phyloP scores from a whole-genome alignment of 345 rosid species.

The Salix caprea region DNA sequence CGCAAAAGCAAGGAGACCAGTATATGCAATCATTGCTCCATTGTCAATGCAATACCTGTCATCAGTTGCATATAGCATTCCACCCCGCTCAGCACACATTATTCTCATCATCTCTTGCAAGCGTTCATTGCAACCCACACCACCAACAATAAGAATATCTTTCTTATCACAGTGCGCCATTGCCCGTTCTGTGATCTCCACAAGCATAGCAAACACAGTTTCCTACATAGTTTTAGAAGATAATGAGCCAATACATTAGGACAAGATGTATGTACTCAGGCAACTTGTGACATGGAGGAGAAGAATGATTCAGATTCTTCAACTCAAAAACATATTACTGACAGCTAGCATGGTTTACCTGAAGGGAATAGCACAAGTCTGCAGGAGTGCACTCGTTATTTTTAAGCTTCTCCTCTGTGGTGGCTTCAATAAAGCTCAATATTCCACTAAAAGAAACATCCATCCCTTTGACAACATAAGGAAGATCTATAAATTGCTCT shows the following conservation, averaged over 20 bases:
- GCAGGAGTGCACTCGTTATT: constrained; percentile 84
- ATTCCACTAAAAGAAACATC: constrained; percentile 96
- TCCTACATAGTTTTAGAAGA: constrained; percentile 40
- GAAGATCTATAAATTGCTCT: constrained; percentile 78
- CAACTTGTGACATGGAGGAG: not conserved
- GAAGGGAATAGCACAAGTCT: constrained; percentile 90
- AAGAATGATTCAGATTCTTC: not conserved
- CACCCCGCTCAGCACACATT: constrained; percentile 90
- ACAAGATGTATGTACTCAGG: not conserved
- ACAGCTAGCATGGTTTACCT: constrained; percentile 37
- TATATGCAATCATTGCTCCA: constrained; percentile 98
- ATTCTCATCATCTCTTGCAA: constrained; percentile 94
- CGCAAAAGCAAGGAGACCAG: constrained; percentile 80
- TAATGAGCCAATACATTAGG: not conserved
- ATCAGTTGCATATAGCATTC: constrained; percentile 76
- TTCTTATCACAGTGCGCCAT: constrained; percentile 97
- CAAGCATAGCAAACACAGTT: constrained; percentile 87
- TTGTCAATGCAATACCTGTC: constrained; percentile 90
- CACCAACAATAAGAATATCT: constrained; percentile 89
- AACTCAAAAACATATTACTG: not conserved
- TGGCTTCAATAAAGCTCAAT: constrained; percentile 80
- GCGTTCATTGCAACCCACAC: constrained; percentile 93
- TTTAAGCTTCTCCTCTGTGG: constrained; percentile 78
- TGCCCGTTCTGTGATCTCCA: constrained; percentile 92
- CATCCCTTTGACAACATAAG: constrained; percentile 96